Conservation (phyloP, 2,329 filamentous ascomycete genomes). For the Fusarium annulatum region DNA sequence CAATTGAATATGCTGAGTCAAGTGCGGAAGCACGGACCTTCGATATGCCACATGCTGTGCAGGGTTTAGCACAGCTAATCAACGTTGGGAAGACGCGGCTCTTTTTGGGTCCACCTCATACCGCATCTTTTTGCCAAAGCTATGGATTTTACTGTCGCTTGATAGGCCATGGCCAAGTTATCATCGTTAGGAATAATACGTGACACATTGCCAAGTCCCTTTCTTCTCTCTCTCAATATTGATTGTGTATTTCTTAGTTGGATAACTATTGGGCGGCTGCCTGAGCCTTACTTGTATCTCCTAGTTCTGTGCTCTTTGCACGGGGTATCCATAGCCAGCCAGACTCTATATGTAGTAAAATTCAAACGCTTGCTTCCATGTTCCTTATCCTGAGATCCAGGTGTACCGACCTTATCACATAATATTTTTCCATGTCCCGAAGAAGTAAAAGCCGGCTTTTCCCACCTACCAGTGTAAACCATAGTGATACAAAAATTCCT, state of each 20-base stretch:
- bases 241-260: slow-evolving; percentile 5
- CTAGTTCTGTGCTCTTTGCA: slow-evolving; percentile 29
- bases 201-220: neutral
- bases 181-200: neutral
- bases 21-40: slow-evolving; percentile 37
- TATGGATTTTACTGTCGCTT: neutral
- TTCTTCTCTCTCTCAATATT: neutral
- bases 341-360: slow-evolving; percentile 32
- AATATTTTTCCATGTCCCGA: neutral
- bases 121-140: neutral
- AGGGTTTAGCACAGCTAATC: slow-evolving; percentile 39
- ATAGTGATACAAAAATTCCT: slow-evolving; percentile 31
- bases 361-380: slow-evolving; percentile 19
- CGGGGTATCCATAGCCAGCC: slow-evolving; percentile 40
- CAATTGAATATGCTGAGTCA: neutral
- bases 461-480: slow-evolving; percentile 8
- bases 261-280: slow-evolving; percentile 7
- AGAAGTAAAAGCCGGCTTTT: slow-evolving; percentile 8
- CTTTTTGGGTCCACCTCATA: slow-evolving; percentile 32
- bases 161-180: neutral
- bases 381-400: slow-evolving; percentile 18
- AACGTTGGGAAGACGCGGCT: slow-evolving; percentile 36
- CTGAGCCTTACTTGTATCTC: slow-evolving; percentile 17
- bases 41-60: slow-evolving; percentile 47
- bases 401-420: slow-evolving; percentile 21